Percentiles rank a stretch among this genome's conserved stretches.
Conservation (phyloP, 73 alveolate species). For the Tetrahymena borealis region DNA sequence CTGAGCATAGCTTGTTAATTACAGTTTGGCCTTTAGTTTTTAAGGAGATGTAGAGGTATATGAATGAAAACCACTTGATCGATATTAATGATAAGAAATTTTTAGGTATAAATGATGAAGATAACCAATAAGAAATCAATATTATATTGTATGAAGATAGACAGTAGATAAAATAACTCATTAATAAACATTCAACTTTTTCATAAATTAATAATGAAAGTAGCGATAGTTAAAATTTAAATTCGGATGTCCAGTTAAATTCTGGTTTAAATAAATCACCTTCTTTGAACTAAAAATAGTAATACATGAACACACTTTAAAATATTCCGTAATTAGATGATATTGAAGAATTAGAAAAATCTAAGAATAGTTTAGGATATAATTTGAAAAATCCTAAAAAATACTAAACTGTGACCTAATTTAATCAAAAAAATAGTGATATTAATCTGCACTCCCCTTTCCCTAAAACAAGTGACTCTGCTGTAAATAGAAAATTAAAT, state of each 20-base stretch:
- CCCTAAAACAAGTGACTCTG: not conserved
- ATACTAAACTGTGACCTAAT: not conserved
- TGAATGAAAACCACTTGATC: not conserved
- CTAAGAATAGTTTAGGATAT: not conserved
- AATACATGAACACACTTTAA: not conserved
- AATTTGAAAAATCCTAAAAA: not conserved
- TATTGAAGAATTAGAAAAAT: not conserved
- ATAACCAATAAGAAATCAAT: not conserved
- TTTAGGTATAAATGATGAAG: not conserved
- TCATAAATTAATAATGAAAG: not conserved
- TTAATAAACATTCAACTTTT: no score
- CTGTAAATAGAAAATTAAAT: not conserved
- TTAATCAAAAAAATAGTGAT: not conserved
- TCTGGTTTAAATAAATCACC: not conserved
- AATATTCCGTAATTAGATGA: not conserved
- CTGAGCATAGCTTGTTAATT: not conserved
- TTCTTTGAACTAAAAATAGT: not conserved
- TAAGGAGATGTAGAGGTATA: not conserved
- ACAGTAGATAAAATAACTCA: no score
- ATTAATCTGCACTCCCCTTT: not conserved
- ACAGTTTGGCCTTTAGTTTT: not conserved
- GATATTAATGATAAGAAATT: not conserved
- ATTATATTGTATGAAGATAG: not conserved
- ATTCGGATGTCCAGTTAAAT: not conserved
- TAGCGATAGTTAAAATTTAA: not conserved